phyloP scores from a whole-genome alignment of 768 basidiomycete genomes.

The Chalciporus chontae region DNA sequence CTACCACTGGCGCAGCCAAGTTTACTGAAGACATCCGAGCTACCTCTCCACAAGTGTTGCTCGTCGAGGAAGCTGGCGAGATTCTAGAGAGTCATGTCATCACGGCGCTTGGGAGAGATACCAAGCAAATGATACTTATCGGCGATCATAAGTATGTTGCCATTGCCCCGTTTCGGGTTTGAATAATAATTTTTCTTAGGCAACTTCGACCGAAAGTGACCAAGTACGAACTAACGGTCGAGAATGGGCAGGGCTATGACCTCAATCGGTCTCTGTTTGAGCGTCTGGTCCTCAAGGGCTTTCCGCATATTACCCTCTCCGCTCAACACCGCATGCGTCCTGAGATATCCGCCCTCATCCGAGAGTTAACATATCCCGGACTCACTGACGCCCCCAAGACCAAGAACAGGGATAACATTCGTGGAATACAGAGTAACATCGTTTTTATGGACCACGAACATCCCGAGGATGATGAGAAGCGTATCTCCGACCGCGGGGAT shows the following conservation, averaged over 20 bases:
- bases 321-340: constrained; percentile 74
- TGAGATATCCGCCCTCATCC: constrained; percentile 61
- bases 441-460: constrained; percentile 58
- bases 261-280: constrained; percentile 69
- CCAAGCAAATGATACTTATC: constrained; percentile 58
- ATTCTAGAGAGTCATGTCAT: constrained; percentile 66
- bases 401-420: constrained; percentile 44
- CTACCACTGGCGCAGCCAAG: constrained; percentile 68
- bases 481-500: constrained; percentile 45
- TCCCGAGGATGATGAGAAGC: constrained; percentile 46
- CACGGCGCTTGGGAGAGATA: constrained; percentile 47
- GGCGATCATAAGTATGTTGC: constrained; percentile 68
- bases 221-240: constrained; percentile 59
- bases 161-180: background rate
- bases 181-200: constrained; percentile 30
- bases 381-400: constrained; percentile 55
- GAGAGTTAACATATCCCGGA: constrained; percentile 62
- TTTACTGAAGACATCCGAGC: constrained; percentile 45
- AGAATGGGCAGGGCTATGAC: constrained; percentile 65
- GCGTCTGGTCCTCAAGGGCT: constrained; percentile 57
- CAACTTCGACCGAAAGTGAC: constrained; percentile 74
- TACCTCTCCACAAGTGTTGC: constrained; percentile 47
- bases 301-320: constrained; percentile 54
- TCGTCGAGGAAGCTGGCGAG: constrained; percentile 74
- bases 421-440: constrained; percentile 54